These are phyloP conservation scores for Vigna angularis DNA, from an alignment of 306 rosid species.

Conservation along the genomic window DNA sequence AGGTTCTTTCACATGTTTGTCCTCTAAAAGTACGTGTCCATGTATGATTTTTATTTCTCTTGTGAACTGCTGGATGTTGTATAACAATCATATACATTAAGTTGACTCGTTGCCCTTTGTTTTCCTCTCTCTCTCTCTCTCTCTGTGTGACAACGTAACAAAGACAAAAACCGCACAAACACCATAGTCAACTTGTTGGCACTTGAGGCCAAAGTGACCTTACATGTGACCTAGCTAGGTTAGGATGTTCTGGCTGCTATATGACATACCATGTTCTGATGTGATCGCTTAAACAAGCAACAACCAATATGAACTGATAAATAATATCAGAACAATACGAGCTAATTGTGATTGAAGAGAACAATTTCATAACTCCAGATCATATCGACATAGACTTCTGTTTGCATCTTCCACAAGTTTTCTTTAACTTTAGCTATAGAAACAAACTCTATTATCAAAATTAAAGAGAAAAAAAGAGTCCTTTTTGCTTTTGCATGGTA, in stretches of 20 bases:
- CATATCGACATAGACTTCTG: background rate
- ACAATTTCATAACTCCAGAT: background rate
- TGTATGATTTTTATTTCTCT: constrained; percentile 30
- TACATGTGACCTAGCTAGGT: constrained; percentile 34
- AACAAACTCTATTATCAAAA: constrained; percentile 4
- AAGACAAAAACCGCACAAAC: constrained; percentile 50
- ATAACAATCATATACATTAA: constrained; percentile 46
- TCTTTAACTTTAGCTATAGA: background rate
- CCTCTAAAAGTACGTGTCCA: constrained; percentile 36
- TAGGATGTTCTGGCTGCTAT: constrained; percentile 32
- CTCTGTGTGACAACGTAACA: constrained; percentile 44
- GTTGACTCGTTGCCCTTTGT: constrained; percentile 41
- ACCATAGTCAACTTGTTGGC: constrained; percentile 52
- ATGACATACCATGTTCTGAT: background rate
- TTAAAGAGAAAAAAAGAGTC: background rate
- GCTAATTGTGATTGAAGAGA: constrained; percentile 4
- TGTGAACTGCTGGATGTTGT: constrained; percentile 30
- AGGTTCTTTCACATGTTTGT: constrained; percentile 53
- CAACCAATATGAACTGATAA: background rate
- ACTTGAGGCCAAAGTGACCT: constrained; percentile 44
- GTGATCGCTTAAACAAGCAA: constrained; percentile 13
- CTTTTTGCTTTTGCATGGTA: constrained; percentile 35
- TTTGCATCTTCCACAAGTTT: background rate
- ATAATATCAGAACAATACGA: background rate
- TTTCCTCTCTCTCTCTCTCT: constrained; percentile 9